phyloP scores from a whole-genome alignment of 2,329 filamentous ascomycete genomes.

The Talaromyces sp. region DNA sequence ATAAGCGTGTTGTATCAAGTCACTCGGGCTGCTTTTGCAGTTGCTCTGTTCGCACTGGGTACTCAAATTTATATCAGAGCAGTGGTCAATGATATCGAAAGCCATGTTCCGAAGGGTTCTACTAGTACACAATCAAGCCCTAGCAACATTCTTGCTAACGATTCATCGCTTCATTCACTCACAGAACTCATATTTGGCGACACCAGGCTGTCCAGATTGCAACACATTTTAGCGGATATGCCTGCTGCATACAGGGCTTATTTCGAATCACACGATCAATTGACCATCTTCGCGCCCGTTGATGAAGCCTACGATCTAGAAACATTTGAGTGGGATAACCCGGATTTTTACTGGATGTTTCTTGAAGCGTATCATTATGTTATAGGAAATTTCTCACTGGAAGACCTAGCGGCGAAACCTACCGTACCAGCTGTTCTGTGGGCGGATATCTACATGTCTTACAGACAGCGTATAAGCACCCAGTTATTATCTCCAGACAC shows the following conservation, averaged over 20 bases:
- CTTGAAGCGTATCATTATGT: background rate
- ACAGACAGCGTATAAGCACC: background rate
- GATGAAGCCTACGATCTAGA: background rate
- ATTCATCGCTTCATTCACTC: background rate
- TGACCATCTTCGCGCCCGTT: background rate
- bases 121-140: background rate
- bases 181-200: background rate
- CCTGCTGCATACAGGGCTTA: background rate
- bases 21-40: background rate
- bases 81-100: background rate
- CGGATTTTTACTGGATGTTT: background rate
- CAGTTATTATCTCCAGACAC: background rate
- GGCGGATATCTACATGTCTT: constrained; percentile 1
- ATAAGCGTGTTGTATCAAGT: background rate
- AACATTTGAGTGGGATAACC: background rate
- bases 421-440: background rate
- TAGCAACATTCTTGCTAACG: background rate
- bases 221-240: background rate
- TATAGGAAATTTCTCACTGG: background rate
- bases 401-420: background rate
- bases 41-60: background rate
- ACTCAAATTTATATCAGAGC: background rate
- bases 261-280: background rate
- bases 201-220: background rate
- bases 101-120: background rate